Base-by-base conservation (phyloP, 23 red algal genomes). In the Gracilaria domingensis region DNA sequence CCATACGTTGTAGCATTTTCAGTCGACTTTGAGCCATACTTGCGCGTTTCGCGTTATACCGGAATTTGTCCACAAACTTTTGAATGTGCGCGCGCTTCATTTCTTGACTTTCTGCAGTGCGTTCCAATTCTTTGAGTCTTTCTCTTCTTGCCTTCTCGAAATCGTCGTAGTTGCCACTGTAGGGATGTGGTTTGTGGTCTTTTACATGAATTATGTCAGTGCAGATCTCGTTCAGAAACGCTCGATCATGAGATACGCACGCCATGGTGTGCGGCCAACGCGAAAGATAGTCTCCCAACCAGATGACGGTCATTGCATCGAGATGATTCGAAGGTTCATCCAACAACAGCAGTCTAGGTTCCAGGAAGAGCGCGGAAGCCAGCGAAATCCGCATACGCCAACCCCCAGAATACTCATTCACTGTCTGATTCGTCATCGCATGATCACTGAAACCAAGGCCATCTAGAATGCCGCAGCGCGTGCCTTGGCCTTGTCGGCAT, bases 251-350 rank as follows among this genome's bases (percentile, higher is more conserved):
- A 53, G 94, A 96, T 20, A 99, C 93, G 34, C 93, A 87, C 33
- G 93, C 85, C 28, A 99, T 82, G 17, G 97, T 96, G 58, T 90
- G 89, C 35, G 89, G 83, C 93, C 93, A 99, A n/a, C 71, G 66
- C 29, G 80, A 56, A 12, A 99, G 81, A 45, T 45, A 45, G 45
- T 93, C 87, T 3, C 85, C 90, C 23, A 99, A 60, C 97, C 97
- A 99, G 54, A 96, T 91, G 47, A 96, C 94, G 8, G 94, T 92
- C 80, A 86, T 81, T 23, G 88, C 80, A 77, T 96, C 97, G 17
- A 98, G 86, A 85, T 98, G 96, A 70, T 98, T 98, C n/a, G 82
- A 92, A 5, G 96, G 90, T 72, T 98, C 96, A 86, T 98, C 96
- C 57, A 98, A 62, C 76, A 98, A 85, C 21, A 99, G 84, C 66